Percentiles rank a stretch among this genome's conserved stretches.
Conservation (phyloP, 176 grass and related monocot species). For the Neostapfia colusana region DNA sequence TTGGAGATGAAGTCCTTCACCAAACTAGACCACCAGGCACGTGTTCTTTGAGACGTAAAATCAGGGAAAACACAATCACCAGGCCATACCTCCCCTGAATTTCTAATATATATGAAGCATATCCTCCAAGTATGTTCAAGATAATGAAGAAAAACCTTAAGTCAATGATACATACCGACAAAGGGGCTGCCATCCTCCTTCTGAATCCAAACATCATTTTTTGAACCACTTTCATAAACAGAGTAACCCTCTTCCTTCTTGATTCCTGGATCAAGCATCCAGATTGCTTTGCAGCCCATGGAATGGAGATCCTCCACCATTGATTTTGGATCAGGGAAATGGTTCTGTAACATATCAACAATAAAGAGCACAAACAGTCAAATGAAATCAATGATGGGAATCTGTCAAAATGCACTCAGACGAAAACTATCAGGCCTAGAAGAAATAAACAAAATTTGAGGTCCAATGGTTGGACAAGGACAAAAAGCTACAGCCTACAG, state of each 20-base stretch:
- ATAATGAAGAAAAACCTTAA: neutral
- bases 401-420: slow-evolving; percentile 1
- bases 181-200: slow-evolving; percentile 62
- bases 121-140: neutral
- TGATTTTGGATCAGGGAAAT: slow-evolving; percentile 78
- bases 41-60: slow-evolving; percentile 73
- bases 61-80: slow-evolving; percentile 98
- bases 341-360: slow-evolving; percentile 46
- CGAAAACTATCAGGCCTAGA: slow-evolving; percentile 9
- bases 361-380: slow-evolving; percentile 17
- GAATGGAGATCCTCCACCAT: slow-evolving; percentile 76
- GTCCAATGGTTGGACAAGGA: neutral
- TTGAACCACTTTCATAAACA: slow-evolving; percentile 76
- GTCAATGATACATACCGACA: slow-evolving; percentile 58
- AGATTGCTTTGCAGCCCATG: slow-evolving; percentile 82
- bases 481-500: neutral
- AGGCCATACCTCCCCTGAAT: slow-evolving; percentile 86
- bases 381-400: slow-evolving; percentile 13
- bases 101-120: slow-evolving; percentile 30
- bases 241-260: slow-evolving; percentile 83
- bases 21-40: slow-evolving; percentile 83
- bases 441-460: neutral
- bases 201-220: slow-evolving; percentile 80
- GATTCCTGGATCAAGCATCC: slow-evolving; percentile 99
- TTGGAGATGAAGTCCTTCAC: slow-evolving; percentile 77